phyloP scores from a whole-genome alignment of 768 basidiomycete species.

The Amanita fuliginea region DNA sequence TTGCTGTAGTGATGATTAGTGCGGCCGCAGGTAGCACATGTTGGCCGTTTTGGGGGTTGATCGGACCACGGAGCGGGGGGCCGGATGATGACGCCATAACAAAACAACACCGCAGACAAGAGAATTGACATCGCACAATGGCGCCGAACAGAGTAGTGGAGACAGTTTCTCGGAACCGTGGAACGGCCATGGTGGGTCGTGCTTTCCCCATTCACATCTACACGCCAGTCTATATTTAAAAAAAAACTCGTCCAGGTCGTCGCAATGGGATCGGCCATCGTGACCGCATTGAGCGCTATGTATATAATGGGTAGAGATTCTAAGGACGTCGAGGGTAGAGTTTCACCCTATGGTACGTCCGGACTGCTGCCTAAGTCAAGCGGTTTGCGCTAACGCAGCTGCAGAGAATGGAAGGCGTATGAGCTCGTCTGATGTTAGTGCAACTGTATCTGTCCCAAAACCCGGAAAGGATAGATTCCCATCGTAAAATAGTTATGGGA shows the following conservation, averaged over 20 bases:
- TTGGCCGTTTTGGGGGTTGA: no score
- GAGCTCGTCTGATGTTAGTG: constrained; percentile 27
- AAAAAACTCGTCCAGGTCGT: constrained; percentile 16
- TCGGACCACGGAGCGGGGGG: no score
- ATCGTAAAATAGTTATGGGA: background rate
- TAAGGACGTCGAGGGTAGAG: constrained; percentile 20
- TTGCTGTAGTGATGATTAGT: no score
- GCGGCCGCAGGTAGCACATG: no score
- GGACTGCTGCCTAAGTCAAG: background rate
- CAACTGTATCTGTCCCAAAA: constrained; percentile 24
- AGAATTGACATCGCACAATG: background rate
- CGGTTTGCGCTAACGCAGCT: background rate
- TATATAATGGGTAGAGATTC: constrained; percentile 20
- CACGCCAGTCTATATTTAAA: background rate
- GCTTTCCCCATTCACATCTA: no score
- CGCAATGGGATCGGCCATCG: constrained; percentile 17
- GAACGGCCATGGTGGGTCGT: background rate
- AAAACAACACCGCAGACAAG: no score
- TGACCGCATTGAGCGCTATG: constrained; percentile 20
- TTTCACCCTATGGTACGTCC: constrained; percentile 22
- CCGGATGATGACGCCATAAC: background rate
- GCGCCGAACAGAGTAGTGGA: background rate
- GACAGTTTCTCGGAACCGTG: background rate
- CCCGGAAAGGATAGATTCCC: constrained; percentile 18
- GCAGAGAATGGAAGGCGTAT: constrained; percentile 20